Conservation (phyloP, 2,329 filamentous ascomycete species). For the Annulohypoxylon truncatum region DNA sequence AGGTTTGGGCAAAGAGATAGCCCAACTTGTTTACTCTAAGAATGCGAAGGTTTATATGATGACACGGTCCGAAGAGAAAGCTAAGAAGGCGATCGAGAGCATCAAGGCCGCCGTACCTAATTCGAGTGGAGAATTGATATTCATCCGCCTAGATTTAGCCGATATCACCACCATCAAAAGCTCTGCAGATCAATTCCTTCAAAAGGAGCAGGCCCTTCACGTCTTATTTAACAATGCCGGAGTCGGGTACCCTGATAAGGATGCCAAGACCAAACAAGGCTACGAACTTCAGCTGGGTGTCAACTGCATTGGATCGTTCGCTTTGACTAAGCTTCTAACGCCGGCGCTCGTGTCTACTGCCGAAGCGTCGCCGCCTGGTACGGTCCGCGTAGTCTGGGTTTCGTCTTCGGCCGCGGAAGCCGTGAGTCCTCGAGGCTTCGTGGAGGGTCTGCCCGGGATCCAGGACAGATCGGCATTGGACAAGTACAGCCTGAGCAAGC, state of each 20-base stretch:
- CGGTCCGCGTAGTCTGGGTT: slow-evolving; percentile 45
- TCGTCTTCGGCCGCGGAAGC: slow-evolving; percentile 45
- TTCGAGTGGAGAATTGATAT: slow-evolving; percentile 49
- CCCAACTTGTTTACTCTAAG: slow-evolving; percentile 54
- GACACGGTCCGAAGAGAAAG: slow-evolving; percentile 54
- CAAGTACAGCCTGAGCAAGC: slow-evolving; percentile 24
- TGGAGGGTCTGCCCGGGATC: slow-evolving; percentile 7
- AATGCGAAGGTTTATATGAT: slow-evolving; percentile 58
- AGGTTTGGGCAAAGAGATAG: slow-evolving; percentile 55
- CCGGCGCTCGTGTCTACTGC: slow-evolving; percentile 41
- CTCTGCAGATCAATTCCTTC: slow-evolving; percentile 51
- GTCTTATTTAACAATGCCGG: slow-evolving; percentile 54
- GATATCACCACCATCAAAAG: slow-evolving; percentile 52
- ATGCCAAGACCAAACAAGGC: neutral
- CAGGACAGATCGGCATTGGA: neutral
- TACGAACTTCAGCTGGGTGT: too few relatives aligned
- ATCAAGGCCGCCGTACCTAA: slow-evolving; percentile 48
- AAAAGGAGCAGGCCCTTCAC: slow-evolving; percentile 50
- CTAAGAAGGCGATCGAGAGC: slow-evolving; percentile 51
- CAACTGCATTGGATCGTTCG: neutral
- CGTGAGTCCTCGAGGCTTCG: slow-evolving; percentile 24
- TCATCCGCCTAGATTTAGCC: slow-evolving; percentile 52
- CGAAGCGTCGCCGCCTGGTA: slow-evolving; percentile 49
- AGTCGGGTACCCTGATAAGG: slow-evolving; percentile 46
- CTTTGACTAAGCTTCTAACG: slow-evolving; percentile 10